A percentile compares a stretch with the other conserved stretches of the same genome.
These are phyloP conservation scores for Strigomonas culicis DNA, from an alignment of 208 protist species.

Conservation along the genomic window DNA sequence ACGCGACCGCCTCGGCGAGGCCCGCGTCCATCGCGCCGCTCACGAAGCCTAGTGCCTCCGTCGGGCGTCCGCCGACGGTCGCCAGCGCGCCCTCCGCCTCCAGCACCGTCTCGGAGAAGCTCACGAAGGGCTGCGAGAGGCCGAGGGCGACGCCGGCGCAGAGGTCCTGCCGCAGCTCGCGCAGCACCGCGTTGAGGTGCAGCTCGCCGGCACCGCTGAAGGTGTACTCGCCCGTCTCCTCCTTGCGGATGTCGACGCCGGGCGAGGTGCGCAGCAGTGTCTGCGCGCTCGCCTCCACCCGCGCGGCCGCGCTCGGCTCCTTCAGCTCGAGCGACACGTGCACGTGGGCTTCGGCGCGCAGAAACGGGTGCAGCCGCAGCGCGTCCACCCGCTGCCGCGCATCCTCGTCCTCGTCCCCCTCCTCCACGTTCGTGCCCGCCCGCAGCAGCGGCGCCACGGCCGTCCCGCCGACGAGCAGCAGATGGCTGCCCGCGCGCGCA, in stretches of 20 bases:
- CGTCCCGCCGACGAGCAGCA: constrained; percentile 48
- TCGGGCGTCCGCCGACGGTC: constrained; percentile 42
- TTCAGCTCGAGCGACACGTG: constrained; percentile 98
- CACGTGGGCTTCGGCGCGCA: constrained; percentile 36
- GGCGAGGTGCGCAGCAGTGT: constrained; percentile 92
- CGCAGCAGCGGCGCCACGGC: constrained; percentile 29
- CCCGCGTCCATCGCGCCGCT: constrained; percentile 34
- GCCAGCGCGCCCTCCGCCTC: constrained; percentile 82
- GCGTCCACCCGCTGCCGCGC: constrained; percentile 40
- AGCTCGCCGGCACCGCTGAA: constrained; percentile 98
- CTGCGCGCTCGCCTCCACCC: constrained; percentile 94
- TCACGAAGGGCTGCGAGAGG: constrained; percentile 95
- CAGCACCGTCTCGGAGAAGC: constrained; percentile 97
- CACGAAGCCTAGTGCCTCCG: constrained; percentile 41
- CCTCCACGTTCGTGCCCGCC: constrained; percentile 4
- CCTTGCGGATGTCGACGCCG: constrained; percentile 86
- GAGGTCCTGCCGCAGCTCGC: constrained; percentile 92
- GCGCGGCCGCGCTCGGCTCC: constrained; percentile 92
- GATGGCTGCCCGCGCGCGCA: constrained; percentile 42
- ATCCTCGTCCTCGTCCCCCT: background rate
- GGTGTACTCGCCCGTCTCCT: constrained; percentile 98
- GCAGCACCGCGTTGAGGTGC: constrained; percentile 98
- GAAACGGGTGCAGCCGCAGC: constrained; percentile 29
- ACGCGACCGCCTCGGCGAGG: constrained; percentile 46
- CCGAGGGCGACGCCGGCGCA: constrained; percentile 55